Percentiles rank a stretch among this genome's conserved stretches.
phyloP scores from a whole-genome alignment of 331 rosid species.

The Malus hybrid region DNA sequence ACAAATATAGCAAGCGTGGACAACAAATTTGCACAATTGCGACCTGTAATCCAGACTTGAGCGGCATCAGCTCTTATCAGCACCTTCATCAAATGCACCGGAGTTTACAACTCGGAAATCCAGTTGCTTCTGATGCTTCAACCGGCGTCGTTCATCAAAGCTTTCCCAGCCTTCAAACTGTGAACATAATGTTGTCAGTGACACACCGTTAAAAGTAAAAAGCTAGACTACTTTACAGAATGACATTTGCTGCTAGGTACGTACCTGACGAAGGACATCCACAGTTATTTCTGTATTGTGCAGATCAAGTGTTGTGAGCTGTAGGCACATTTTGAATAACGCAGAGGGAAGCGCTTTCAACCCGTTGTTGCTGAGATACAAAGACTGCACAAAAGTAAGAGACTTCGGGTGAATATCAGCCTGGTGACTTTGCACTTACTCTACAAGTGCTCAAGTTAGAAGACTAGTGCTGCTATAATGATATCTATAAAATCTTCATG shows the following conservation, averaged over 20 bases:
- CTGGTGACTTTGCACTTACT: too few relatives aligned
- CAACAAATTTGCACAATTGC: neutral
- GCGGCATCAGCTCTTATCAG: slow-evolving; percentile 53
- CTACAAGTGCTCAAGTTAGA: too few relatives aligned
- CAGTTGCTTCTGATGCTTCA: slow-evolving; percentile 79
- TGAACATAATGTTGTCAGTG: neutral
- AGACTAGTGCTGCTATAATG: too few relatives aligned
- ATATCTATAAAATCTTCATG: too few relatives aligned
- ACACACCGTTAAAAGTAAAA: neutral
- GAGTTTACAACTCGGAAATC: slow-evolving; percentile 69
- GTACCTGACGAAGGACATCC: slow-evolving; percentile 74
- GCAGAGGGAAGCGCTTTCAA: slow-evolving; percentile 70
- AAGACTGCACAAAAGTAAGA: slow-evolving; percentile 36
- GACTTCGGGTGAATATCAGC: neutral
- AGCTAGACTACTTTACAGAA: neutral
- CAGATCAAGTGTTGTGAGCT: slow-evolving; percentile 70
- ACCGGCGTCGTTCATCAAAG: slow-evolving; percentile 67
- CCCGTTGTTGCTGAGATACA: slow-evolving; percentile 66
- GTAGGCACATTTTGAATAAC: slow-evolving; percentile 64
- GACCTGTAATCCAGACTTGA: neutral
- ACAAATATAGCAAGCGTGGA: neutral
- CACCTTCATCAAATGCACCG: slow-evolving; percentile 88
- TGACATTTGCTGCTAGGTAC: slow-evolving; percentile 9
- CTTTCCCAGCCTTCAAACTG: slow-evolving; percentile 89
- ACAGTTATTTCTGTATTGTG: slow-evolving; percentile 84